A percentile compares a stretch with the other conserved stretches of the same genome.
phyloP scores from a whole-genome alignment of 169 alveolate species.

The Miamiensis avidus region DNA sequence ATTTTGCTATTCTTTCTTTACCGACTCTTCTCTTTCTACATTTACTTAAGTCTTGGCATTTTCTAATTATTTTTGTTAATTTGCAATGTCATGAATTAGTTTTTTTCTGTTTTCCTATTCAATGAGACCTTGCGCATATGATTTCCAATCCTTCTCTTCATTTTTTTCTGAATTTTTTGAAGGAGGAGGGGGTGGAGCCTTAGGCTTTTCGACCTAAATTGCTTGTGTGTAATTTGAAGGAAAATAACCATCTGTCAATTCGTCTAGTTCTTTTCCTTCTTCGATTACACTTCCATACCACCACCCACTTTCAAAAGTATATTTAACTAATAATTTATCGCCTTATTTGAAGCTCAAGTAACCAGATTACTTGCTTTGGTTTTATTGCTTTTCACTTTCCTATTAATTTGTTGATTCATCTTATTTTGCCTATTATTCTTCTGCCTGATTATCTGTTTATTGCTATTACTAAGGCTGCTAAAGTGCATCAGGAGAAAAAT shows the following conservation, averaged over 20 bases:
- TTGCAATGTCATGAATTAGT: not conserved
- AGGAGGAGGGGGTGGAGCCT: not conserved
- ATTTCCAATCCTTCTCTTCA: not conserved
- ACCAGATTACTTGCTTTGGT: not conserved
- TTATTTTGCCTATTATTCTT: too few relatives aligned
- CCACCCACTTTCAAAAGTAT: not conserved
- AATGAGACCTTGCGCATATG: not conserved
- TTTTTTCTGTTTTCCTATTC: not conserved
- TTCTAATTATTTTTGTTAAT: not conserved
- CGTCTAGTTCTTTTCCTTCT: not conserved
- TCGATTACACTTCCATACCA: not conserved
- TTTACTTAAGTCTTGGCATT: not conserved
- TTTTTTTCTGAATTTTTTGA: too few relatives aligned
- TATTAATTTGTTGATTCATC: too few relatives aligned
- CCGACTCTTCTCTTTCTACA: not conserved
- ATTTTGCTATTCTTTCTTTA: too few relatives aligned
- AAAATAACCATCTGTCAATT: not conserved
- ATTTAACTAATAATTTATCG: not conserved
- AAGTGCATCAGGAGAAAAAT: too few relatives aligned
- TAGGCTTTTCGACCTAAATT: not conserved
- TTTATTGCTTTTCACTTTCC: too few relatives aligned
- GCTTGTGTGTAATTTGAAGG: not conserved
- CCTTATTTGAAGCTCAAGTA: not conserved
- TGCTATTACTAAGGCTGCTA: too few relatives aligned
- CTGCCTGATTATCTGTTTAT: too few relatives aligned